Conservation (phyloP, 192 early-diverging fungal species). For the Entrophospora sp. region DNA sequence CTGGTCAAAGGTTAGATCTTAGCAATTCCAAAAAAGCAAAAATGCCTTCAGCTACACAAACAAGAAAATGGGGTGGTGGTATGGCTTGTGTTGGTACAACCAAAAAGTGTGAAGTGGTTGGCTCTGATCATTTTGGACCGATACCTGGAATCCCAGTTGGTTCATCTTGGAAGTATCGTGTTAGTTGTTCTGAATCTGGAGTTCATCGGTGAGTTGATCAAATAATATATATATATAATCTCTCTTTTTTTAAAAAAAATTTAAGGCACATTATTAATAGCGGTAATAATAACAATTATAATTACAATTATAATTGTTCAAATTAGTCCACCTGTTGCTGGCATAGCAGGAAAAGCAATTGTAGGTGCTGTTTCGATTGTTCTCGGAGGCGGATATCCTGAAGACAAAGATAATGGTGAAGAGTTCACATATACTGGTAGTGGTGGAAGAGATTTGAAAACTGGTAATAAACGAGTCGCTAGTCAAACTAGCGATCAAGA, state of each 20-base stretch:
- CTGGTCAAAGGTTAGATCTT: conserved; percentile 33
- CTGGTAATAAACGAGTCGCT: conserved; percentile 42
- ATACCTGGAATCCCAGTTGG: conserved; percentile 54
- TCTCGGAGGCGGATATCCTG: conserved; percentile 51
- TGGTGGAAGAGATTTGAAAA: conserved; percentile 41
- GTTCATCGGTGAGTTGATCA: too few species aligned
- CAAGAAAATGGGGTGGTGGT: conserved; percentile 44
- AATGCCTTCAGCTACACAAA: conserved; percentile 43
- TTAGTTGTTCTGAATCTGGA: conserved; percentile 38
- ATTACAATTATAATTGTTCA: too few species aligned
- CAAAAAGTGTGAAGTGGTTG: conserved; percentile 15
- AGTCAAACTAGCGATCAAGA: conserved; percentile 48
- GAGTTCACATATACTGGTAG: conserved; percentile 60
- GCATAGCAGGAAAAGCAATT: conserved; percentile 45
- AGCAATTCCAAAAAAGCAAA: conserved; percentile 29
- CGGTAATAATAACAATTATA: too few species aligned
- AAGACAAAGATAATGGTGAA: conserved; percentile 55
- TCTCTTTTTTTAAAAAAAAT: too few species aligned
- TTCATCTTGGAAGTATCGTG: conserved; percentile 41
- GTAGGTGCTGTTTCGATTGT: conserved; percentile 52
- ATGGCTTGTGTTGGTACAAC: conserved; percentile 39
- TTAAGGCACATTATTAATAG: too few species aligned
- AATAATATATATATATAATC: too few species aligned
- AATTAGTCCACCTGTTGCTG: conserved; percentile 50
- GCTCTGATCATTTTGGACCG: conserved; percentile 21